These are phyloP conservation scores for Elsinoe fawcettii DNA, from an alignment of 2,329 filamentous ascomycete genomes.

Conservation along the genomic window DNA sequence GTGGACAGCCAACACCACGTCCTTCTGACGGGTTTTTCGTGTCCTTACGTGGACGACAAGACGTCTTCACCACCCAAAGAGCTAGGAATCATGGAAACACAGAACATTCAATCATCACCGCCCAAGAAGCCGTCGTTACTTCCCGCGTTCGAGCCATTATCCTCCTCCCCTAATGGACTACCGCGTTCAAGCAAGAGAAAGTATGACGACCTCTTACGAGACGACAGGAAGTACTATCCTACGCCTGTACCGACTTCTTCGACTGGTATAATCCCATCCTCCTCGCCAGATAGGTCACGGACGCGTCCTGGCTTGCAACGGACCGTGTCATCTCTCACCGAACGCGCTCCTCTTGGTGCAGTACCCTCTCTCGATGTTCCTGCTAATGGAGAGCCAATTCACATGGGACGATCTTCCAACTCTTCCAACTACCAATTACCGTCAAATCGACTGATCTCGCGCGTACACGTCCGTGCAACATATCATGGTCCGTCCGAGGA, in stretches of 20 bases:
- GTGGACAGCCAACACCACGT: not conserved
- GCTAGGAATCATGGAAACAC: conserved; percentile 10
- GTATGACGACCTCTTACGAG: conserved; percentile 41
- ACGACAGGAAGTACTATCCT: conserved; percentile 62
- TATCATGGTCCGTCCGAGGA: conserved; percentile 64
- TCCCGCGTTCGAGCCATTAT: conserved; percentile 70
- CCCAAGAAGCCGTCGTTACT: conserved; percentile 54
- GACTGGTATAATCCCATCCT: conserved; percentile 82
- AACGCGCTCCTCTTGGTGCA: conserved; percentile 73
- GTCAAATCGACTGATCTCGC: conserved; percentile 83
- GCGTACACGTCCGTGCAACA: conserved; percentile 81
- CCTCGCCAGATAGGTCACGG: conserved; percentile 54
- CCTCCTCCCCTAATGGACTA: conserved; percentile 62
- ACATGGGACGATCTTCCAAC: conserved; percentile 89
- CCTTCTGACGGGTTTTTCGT: not conserved
- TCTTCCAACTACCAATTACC: conserved; percentile 94
- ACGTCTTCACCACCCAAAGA: not conserved
- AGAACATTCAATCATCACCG: conserved; percentile 12
- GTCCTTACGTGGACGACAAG: conserved; percentile 9
- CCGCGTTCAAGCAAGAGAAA: conserved; percentile 64
- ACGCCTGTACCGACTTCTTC: conserved; percentile 92
- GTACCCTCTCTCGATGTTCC: conserved; percentile 77
- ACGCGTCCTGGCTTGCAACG: conserved; percentile 49
- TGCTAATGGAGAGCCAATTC: conserved; percentile 69
- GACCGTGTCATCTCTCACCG: conserved; percentile 58